phyloP scores from a whole-genome alignment of 192 early-diverging fungal species.

The Gonapodya sp. region DNA sequence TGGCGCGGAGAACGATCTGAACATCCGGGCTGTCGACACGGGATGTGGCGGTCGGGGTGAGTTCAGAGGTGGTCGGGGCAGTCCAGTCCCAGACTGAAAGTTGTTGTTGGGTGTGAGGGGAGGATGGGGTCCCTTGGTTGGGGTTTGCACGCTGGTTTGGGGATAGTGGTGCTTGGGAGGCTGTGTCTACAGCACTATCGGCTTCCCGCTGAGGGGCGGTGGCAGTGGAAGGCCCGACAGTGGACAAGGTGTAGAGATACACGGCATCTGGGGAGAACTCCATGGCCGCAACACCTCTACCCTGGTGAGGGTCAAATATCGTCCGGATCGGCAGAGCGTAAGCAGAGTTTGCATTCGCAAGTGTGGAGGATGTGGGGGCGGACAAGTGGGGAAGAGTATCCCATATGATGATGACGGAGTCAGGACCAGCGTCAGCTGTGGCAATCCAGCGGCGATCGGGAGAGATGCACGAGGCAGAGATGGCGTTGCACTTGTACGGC shows the following conservation, averaged over 20 bases:
- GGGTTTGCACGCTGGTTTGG: too few species aligned
- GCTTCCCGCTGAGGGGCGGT: background rate
- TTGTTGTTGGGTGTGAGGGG: background rate
- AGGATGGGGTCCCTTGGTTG: too few species aligned
- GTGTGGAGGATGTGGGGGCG: constrained; percentile 11
- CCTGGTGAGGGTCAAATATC: constrained; percentile 40
- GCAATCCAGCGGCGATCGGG: constrained; percentile 34
- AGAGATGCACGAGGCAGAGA: constrained; percentile 27
- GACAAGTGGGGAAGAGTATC: constrained; percentile 24
- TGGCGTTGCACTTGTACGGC: constrained; percentile 30
- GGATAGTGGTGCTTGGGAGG: too few species aligned
- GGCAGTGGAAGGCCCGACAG: background rate
- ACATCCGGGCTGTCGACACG: background rate
- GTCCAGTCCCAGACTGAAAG: background rate
- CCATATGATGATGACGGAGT: constrained; percentile 45
- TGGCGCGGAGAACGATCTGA: background rate
- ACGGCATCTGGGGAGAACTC: constrained; percentile 35
- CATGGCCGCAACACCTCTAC: constrained; percentile 28
- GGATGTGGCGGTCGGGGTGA: background rate
- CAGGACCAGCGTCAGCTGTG: constrained; percentile 39
- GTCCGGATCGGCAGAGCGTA: constrained; percentile 44
- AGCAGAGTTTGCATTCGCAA: constrained; percentile 1
- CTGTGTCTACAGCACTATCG: background rate
- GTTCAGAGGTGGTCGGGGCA: background rate
- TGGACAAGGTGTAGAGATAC: constrained; percentile 31